Evolutionary conservation across 2,329 filamentous ascomycete species (phyloP).

Genomic region (Fusarium penzigii): DNA sequence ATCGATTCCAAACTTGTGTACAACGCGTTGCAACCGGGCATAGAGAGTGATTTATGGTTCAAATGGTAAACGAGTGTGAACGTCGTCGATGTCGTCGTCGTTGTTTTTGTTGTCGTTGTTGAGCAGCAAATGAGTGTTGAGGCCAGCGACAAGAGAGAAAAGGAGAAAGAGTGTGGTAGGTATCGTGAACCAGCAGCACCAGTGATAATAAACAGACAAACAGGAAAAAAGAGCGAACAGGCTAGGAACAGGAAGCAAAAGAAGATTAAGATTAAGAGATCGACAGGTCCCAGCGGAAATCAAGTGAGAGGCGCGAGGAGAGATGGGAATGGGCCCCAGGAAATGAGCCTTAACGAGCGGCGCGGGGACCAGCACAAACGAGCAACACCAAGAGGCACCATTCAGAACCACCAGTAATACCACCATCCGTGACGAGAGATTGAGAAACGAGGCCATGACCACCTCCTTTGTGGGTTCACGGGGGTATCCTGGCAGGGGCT

Average conservation of each 20-base stretch:
- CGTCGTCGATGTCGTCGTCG: slow-evolving; percentile 16
- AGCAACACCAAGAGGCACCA: slow-evolving; percentile 2
- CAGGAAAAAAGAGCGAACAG: slow-evolving; percentile 19
- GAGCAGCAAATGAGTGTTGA: slow-evolving; percentile 29
- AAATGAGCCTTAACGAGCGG: slow-evolving; percentile 28
- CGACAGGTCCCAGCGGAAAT: slow-evolving; percentile 19
- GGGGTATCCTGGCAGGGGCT: slow-evolving; percentile 10
- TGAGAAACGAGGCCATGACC: slow-evolving; percentile 21
- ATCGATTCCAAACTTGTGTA: slow-evolving; percentile 19
- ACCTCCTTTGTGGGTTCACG: slow-evolving; percentile 17
- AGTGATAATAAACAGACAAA: slow-evolving; percentile 25
- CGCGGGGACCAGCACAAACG: slow-evolving; percentile 20
- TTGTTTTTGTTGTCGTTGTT: slow-evolving; percentile 13
- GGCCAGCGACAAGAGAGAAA: slow-evolving; percentile 10
- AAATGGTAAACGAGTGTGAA: not conserved
- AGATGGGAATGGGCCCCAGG: slow-evolving; percentile 27
- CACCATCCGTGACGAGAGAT: slow-evolving; percentile 19
- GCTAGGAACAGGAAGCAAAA: slow-evolving; percentile 17
- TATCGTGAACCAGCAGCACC: slow-evolving; percentile 24
- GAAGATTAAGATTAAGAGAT: slow-evolving; percentile 24
- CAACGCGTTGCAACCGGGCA: slow-evolving; percentile 18
- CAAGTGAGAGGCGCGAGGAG: slow-evolving; percentile 3
- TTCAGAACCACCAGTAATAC: slow-evolving; percentile 13
- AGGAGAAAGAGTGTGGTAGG: slow-evolving; percentile 7
- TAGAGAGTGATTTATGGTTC: not conserved